Evolutionary conservation across 495 filamentous ascomycete genomes (phyloP).

Genomic region (Clavariopsis aquatica): DNA sequence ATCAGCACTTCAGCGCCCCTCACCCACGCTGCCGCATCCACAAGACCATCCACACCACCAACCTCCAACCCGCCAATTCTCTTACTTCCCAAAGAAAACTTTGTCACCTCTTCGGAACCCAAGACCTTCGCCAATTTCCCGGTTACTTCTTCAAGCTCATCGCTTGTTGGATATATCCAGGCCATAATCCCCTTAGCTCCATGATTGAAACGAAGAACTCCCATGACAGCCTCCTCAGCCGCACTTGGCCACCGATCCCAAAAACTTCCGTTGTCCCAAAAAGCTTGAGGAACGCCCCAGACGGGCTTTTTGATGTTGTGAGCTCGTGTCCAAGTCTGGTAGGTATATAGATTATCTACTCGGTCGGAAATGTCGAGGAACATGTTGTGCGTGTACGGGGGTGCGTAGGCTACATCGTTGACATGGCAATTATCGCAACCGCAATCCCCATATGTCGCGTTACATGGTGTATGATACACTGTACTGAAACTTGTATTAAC

Average conservation of each 20-base stretch:
- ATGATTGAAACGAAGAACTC: conserved; percentile 61
- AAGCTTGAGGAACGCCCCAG: conserved; percentile 65
- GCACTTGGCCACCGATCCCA: conserved; percentile 60
- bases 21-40: conserved; percentile 28
- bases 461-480: conserved; percentile 57
- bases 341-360: conserved; percentile 53
- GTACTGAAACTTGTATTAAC: conserved; percentile 54
- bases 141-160: conserved; percentile 48
- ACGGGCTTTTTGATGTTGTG: conserved; percentile 49
- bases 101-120: conserved; percentile 36
- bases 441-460: conserved; percentile 68
- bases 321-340: conserved; percentile 46
- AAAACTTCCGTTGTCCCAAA: conserved; percentile 60
- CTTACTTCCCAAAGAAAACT: conserved; percentile 48
- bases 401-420: conserved; percentile 19
- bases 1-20: conserved; percentile 10
- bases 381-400: conserved; percentile 41
- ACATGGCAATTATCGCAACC: conserved; percentile 67
- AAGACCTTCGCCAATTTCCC: conserved; percentile 5
- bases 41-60: conserved; percentile 19
- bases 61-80: conserved; percentile 17
- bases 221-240: conserved; percentile 62
- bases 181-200: conserved; percentile 55
- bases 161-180: conserved; percentile 58
- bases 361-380: conserved; percentile 59